phyloP scores from a whole-genome alignment of 1,139 yeast species.

The Komagataea norvegica region DNA sequence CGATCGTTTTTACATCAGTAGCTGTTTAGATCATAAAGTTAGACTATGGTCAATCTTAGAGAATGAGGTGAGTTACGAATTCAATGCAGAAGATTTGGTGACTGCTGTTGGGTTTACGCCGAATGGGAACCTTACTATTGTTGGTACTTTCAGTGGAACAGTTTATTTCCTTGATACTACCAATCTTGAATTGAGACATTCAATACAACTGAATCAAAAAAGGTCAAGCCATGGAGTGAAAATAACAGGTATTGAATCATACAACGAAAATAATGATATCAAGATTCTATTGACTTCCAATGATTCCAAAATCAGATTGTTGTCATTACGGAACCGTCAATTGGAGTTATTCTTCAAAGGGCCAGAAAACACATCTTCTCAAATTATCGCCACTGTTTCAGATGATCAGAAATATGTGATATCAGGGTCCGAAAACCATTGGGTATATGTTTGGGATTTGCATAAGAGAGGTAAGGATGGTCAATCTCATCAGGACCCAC shows the following conservation, averaged over 20 bases:
- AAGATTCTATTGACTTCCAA: conserved; percentile 60
- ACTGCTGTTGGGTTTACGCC: conserved; percentile 73
- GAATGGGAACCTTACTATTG: conserved; percentile 58
- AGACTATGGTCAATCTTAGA: conserved; percentile 85
- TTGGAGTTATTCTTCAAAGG: conserved; percentile 74
- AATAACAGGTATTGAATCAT: conserved; percentile 47
- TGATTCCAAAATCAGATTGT: conserved; percentile 72
- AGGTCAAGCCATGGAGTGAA: conserved; percentile 40
- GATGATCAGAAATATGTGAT: conserved; percentile 51
- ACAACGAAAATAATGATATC: conserved; percentile 26
- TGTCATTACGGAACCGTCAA: conserved; percentile 50
- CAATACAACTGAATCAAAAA: conserved; percentile 49
- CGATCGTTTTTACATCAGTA: conserved; percentile 82
- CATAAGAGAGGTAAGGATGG: conserved; percentile 21
- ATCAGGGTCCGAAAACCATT: conserved; percentile 64
- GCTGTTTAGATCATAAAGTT: conserved; percentile 75
- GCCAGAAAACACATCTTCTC: conserved; percentile 61
- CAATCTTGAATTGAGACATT: conserved; percentile 51
- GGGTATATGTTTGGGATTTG: conserved; percentile 65
- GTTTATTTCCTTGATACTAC: conserved; percentile 59
- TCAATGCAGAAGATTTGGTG: conserved; percentile 43
- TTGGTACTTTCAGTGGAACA: conserved; percentile 82
- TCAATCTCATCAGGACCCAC: conserved; percentile 30
- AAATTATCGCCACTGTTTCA: conserved; percentile 61
- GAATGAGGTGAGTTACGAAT: conserved; percentile 46